Conservation (phyloP, 2,329 filamentous ascomycete species). For the Epicoccum sorghinum region DNA sequence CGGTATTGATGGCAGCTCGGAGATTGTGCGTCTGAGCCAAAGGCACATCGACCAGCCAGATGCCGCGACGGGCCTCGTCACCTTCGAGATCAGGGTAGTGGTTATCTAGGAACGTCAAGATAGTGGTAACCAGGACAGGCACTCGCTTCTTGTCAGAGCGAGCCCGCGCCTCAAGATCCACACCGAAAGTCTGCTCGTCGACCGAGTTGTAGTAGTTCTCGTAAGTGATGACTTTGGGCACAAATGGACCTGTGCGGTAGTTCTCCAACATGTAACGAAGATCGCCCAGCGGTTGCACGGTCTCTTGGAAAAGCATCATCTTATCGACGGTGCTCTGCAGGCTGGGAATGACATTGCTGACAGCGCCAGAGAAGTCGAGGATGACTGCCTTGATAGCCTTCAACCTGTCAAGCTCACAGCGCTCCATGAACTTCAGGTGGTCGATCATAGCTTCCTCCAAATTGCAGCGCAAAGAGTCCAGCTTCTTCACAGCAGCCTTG, state of each 20-base stretch:
- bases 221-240: constrained; percentile 88
- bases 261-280: constrained; percentile 94
- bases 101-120: constrained; percentile 93
- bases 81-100: constrained; percentile 98
- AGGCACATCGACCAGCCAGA: constrained; percentile 94
- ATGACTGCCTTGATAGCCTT: constrained; percentile 99
- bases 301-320: constrained; percentile 99
- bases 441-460: constrained; percentile 95
- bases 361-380: constrained; percentile 93
- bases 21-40: constrained; percentile 84
- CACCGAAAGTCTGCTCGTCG: constrained; percentile 96
- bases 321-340: constrained; percentile 95
- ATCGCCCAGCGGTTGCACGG: constrained; percentile 90
- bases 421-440: constrained; percentile 94
- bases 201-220: constrained; percentile 99
- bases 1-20: constrained; percentile 82
- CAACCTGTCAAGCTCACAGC: constrained; percentile 91
- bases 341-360: constrained; percentile 97
- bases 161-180: constrained; percentile 94
- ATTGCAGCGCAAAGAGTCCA: constrained; percentile 89
- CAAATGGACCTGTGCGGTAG: constrained; percentile 92
- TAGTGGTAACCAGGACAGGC: constrained; percentile 86
- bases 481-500: constrained; percentile 81
- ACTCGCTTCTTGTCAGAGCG: constrained; percentile 95
- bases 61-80: constrained; percentile 86